Percentiles rank a stretch among this genome's conserved stretches.
Evolutionary conservation across 2,329 filamentous ascomycete species (phyloP).

Genomic region (Phialophora verrucosa): DNA sequence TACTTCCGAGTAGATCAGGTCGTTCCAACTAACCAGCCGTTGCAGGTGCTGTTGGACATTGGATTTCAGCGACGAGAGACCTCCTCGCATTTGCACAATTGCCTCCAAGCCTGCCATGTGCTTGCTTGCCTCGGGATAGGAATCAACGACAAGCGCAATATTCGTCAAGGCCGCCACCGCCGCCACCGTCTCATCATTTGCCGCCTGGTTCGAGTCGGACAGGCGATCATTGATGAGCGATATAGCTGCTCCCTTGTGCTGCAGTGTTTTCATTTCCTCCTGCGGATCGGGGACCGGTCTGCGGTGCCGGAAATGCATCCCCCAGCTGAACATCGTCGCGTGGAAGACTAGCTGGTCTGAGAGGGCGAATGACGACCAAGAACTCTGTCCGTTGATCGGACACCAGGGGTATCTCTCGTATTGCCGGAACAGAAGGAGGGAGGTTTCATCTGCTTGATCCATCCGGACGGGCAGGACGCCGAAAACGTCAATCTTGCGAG

Average conservation of each 20-base stretch:
- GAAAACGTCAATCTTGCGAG: conserved; percentile 25
- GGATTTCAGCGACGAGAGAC: conserved; percentile 18
- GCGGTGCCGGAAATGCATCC: conserved; percentile 23
- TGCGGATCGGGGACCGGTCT: neutral
- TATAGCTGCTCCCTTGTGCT: conserved; percentile 30
- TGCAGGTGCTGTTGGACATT: conserved; percentile 24
- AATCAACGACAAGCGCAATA: conserved; percentile 24
- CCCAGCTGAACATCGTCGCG: conserved; percentile 29
- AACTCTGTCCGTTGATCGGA: conserved; percentile 30
- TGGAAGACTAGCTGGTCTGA: conserved; percentile 31
- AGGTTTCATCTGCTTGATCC: conserved; percentile 16
- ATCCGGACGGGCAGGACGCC: conserved; percentile 14
- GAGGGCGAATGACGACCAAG: conserved; percentile 25
- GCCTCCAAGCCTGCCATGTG: conserved; percentile 27
- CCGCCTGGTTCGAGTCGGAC: conserved; percentile 14
- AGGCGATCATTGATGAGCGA: conserved; percentile 29
- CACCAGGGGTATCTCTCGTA: conserved; percentile 29
- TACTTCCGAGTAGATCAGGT: conserved; percentile 32
- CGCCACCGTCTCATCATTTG: conserved; percentile 25
- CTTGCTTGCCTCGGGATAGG: conserved; percentile 27
- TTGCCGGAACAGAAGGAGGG: conserved; percentile 15
- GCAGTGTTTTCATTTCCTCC: conserved; percentile 20
- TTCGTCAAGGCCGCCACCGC: conserved; percentile 31
- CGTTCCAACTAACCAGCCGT: conserved; percentile 31
- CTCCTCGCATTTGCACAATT: conserved; percentile 29